Conservation (phyloP, 225 moss, liverwort and hornwort species). For the Lunularia cruciata region DNA sequence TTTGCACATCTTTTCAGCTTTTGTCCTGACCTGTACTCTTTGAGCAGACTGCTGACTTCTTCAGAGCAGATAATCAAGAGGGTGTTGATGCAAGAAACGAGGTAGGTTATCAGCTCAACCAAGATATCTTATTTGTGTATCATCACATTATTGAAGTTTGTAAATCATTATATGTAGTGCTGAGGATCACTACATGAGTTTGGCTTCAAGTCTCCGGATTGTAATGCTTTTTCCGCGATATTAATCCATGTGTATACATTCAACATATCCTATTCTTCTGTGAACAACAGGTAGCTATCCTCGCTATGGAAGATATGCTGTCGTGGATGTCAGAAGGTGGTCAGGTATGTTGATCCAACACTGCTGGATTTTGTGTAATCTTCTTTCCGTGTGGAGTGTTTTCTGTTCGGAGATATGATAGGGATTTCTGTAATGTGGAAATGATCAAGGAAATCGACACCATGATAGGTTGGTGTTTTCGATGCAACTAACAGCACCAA, state of each 20-base stretch:
- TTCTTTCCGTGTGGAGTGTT: neutral
- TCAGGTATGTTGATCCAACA: slow-evolving; percentile 50
- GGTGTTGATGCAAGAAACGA: slow-evolving; percentile 97
- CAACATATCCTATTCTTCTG: too few species aligned
- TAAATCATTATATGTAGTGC: too few species aligned
- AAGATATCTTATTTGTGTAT: too few species aligned
- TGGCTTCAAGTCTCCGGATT: too few species aligned
- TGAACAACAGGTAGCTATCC: slow-evolving; percentile 72
- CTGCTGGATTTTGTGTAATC: too few species aligned
- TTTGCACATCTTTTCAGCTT: too few species aligned
- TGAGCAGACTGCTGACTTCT: slow-evolving; percentile 92
- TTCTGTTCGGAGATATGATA: too few species aligned
- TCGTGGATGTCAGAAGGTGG: slow-evolving; percentile 99
- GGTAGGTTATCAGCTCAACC: slow-evolving; percentile 37
- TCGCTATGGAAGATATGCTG: slow-evolving; percentile 99
- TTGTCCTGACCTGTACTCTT: neutral
- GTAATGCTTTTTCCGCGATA: too few species aligned
- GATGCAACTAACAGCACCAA: slow-evolving; percentile 98
- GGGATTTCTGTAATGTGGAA: neutral
- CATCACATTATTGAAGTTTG: too few species aligned
- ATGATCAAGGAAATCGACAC: neutral
- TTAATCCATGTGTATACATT: too few species aligned
- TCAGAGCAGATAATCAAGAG: slow-evolving; percentile 91
- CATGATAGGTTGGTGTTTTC: slow-evolving; percentile 83
- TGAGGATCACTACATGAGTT: too few species aligned